Evolutionary conservation across 305 asterid genomes (phyloP).

Genomic region (Andrographis paniculata): DNA sequence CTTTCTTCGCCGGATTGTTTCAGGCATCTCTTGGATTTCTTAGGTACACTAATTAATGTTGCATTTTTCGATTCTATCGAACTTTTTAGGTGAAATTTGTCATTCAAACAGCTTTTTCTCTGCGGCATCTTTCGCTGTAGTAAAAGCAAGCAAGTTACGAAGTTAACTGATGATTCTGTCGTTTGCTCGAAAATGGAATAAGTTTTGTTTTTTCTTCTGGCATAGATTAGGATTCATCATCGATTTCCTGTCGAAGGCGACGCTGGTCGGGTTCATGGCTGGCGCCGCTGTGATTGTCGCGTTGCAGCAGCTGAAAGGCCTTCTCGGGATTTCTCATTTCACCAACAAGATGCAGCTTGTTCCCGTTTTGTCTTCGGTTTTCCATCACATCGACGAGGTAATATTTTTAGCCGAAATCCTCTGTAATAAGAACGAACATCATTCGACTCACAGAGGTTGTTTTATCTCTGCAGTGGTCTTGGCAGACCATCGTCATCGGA

Average conservation of each 20-base stretch:
- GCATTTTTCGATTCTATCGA: not conserved
- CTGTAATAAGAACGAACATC: not conserved
- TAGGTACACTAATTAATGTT: constrained; percentile 29
- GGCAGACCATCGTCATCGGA: constrained; percentile 80
- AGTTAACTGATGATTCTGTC: no score
- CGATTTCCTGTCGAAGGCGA: constrained; percentile 70
- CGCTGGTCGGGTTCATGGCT: constrained; percentile 59
- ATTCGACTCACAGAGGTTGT: constrained; percentile 15
- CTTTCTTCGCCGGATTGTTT: constrained; percentile 77
- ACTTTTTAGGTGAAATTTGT: no score
- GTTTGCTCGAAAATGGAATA: no score
- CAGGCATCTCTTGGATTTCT: constrained; percentile 76
- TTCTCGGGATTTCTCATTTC: constrained; percentile 58
- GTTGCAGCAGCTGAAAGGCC: constrained; percentile 58
- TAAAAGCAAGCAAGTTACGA: no score
- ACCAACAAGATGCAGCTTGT: constrained; percentile 55
- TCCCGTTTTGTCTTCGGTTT: constrained; percentile 49
- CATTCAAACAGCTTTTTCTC: no score
- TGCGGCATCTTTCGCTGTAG: no score
- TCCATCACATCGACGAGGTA: constrained; percentile 47
- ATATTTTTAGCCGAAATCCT: no score
- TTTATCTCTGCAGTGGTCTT: constrained; percentile 61
- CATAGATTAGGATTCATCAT: constrained; percentile 27
- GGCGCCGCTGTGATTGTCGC: constrained; percentile 68
- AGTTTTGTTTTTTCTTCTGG: not conserved